phyloP scores from a whole-genome alignment of 2,329 filamentous ascomycete species.

The Didymosphaeria variabile region DNA sequence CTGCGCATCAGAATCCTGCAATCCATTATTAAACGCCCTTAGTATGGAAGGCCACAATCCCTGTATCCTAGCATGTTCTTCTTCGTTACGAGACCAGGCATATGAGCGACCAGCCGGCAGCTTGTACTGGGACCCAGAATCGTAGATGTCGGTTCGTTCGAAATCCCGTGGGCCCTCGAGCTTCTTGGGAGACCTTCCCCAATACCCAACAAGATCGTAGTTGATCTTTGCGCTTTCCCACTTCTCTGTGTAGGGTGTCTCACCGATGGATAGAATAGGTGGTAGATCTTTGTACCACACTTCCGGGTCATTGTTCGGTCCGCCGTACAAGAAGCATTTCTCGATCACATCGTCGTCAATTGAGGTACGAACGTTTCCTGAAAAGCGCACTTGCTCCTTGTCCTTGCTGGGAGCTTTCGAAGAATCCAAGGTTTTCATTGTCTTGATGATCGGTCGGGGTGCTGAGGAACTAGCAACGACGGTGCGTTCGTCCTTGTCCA shows the following conservation, averaged over 20 bases:
- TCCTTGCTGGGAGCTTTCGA: background rate
- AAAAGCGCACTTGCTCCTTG: background rate
- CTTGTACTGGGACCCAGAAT: constrained; percentile 43
- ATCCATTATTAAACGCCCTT: background rate
- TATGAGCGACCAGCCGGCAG: constrained; percentile 21
- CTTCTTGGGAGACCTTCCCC: constrained; percentile 19
- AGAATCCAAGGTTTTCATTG: background rate
- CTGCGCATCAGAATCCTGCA: background rate
- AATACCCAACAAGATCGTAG: constrained; percentile 31
- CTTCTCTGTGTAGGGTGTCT: constrained; percentile 38
- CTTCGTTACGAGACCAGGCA: background rate
- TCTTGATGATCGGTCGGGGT: background rate
- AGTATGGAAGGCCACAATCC: background rate
- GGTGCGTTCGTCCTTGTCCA: background rate
- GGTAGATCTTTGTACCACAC: constrained; percentile 32
- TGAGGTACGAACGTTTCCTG: background rate
- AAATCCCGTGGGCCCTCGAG: constrained; percentile 16
- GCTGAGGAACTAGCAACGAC: background rate
- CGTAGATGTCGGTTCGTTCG: constrained; percentile 21
- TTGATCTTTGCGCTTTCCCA: constrained; percentile 43
- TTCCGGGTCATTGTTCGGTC: constrained; percentile 32
- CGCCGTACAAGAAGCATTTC: constrained; percentile 37
- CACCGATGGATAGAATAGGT: constrained; percentile 36
- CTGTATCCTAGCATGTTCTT: background rate
- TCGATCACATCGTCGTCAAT: constrained; percentile 11